A percentile compares a stretch with the other conserved stretches of the same genome.
phyloP scores from a whole-genome alignment of 169 alveolate genomes.

The Miamiensis avidus region DNA sequence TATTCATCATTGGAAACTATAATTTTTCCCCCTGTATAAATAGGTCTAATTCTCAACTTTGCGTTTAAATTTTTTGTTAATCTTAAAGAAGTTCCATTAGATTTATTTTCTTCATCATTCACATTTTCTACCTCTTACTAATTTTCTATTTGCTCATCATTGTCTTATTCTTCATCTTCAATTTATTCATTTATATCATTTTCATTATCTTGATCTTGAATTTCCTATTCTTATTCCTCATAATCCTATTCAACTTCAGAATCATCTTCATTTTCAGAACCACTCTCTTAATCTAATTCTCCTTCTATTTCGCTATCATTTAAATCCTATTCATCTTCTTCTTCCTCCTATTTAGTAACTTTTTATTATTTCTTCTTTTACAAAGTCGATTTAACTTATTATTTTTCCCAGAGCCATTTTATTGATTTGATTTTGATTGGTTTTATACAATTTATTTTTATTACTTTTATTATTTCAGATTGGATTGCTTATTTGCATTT shows the following conservation, averaged over 20 bases:
- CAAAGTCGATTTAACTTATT: too few relatives aligned
- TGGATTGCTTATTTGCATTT: too few relatives aligned
- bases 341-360: not conserved
- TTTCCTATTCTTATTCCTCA: slow-evolving; percentile 7
- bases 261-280: not conserved
- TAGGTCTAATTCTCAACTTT: slow-evolving; percentile 18
- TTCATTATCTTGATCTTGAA: not conserved
- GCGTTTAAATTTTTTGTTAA: not conserved
- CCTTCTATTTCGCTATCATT: too few relatives aligned
- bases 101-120: not conserved
- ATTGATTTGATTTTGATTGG: too few relatives aligned
- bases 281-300: not conserved
- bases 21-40: slow-evolving; percentile 39
- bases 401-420: too few relatives aligned
- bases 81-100: not conserved
- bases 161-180: not conserved
- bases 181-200: not conserved
- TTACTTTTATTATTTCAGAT: not conserved
- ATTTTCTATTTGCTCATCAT: slow-evolving; percentile 2
- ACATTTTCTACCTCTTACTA: not conserved
- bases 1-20: slow-evolving; percentile 18
- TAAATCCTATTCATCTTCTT: not conserved
- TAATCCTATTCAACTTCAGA: slow-evolving; percentile 4
- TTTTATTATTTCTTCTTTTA: not conserved
- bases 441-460: too few relatives aligned